Base-by-base conservation (phyloP, 1,284 basidiomycete genomes). In the Agaricales sp. region DNA sequence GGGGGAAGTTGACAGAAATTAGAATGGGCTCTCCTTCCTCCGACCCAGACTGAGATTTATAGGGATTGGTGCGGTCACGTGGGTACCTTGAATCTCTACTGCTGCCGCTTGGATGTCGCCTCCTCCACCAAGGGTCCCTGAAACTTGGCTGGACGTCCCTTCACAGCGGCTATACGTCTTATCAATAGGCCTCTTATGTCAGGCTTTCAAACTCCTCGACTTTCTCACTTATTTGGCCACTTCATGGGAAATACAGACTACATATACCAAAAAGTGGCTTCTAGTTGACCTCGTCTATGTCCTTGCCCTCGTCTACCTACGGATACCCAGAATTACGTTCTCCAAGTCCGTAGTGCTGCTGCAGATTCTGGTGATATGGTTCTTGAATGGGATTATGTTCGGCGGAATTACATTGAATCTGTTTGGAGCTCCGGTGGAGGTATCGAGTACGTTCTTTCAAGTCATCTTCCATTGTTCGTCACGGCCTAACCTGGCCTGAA, bases 261-360 rank as follows among this genome's bases (percentile, higher is more conserved):
- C 68, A 55, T 73, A 73, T 62, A 55, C 65, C 43, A 68, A 65
- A 56, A 89, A 87, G 66, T 91, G 88, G 88, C 64, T 87, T 21
- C 57, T 79, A 21, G 66, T 81, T 54, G 87, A 92, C 65, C 67
- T 80, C 50, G 59, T 73, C 18, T 85, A 78, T 58, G 76, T 84
- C 58, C 57, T 72, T 1, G 54, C 74, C 20, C 75, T 92, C 19
- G 71, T 78, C 1, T 71, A 73, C 54, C 71, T 92, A 18, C 80
- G 84, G 52, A 87, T 92, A 69, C 89, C 90, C 11, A 73, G 87
- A 38, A 72, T 92, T 46, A 77, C 75, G 50, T 88, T 88, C 57
- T 74, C 71, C 53, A 80, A 70, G 58, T 70, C 81, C 13, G 70
- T 80, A 2, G 73, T 83, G 24, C 53, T 74, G 11, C 67, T 84